Evolutionary conservation across 441 rosid genomes (phyloP).

Genomic region (Erysimum cheiri): DNA sequence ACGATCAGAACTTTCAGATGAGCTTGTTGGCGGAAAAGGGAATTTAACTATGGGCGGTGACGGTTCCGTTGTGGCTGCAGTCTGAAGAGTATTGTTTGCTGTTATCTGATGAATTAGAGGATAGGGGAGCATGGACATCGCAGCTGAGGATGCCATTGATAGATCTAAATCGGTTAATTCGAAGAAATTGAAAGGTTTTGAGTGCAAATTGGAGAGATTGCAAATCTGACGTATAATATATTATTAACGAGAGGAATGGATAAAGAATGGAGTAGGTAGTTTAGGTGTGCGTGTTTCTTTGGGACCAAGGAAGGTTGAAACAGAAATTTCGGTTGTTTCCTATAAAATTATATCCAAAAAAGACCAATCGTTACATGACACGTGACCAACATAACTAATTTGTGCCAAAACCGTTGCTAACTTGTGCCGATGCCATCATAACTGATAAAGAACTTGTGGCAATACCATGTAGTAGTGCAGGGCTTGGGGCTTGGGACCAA

Average conservation of each 20-base stretch:
- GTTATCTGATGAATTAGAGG: conserved; percentile 23
- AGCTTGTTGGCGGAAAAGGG: conserved; percentile 17
- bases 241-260: conserved; percentile 18
- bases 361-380: not conserved
- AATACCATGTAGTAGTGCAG: conserved; percentile 22
- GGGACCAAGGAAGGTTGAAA: conserved; percentile 28
- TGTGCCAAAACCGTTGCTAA: not conserved
- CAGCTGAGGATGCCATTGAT: conserved; percentile 29
- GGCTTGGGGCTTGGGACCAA: conserved; percentile 7
- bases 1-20: conserved; percentile 23
- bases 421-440: conserved; percentile 1
- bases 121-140: conserved; percentile 30
- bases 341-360: not conserved
- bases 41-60: not conserved
- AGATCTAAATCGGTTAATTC: not conserved
- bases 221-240: not conserved
- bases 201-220: conserved; percentile 4
- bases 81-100: conserved; percentile 8
- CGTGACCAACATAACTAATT: not conserved
- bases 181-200: not conserved
- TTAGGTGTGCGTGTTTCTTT: conserved; percentile 11
- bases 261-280: conserved; percentile 25
- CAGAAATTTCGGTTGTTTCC: not conserved
- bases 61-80: conserved; percentile 25
- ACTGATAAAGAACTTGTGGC: not conserved